Evolutionary conservation across 345 rosid species (phyloP).

Genomic region (Eucalyptus curtisii): DNA sequence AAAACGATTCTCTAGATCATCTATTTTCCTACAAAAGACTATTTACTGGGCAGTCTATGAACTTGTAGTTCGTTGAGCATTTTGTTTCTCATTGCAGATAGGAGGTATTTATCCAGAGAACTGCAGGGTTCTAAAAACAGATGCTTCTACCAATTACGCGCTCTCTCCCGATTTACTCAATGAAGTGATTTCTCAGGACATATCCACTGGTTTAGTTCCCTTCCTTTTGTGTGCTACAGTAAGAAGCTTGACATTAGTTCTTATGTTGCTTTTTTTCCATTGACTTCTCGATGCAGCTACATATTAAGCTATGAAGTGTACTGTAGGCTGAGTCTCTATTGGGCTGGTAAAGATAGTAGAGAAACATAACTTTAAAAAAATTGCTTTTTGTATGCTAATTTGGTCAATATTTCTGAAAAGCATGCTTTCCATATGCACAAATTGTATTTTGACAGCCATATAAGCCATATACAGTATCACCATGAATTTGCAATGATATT

Average conservation of each 20-base stretch:
- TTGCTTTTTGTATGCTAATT: not conserved
- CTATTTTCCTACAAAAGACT: not conserved
- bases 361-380: not conserved
- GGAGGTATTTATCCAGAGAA: constrained; percentile 68
- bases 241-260: not conserved
- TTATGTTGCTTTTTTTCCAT: not conserved
- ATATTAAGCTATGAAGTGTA: not conserved
- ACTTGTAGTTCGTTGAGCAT: not conserved
- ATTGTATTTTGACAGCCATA: not conserved
- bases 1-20: not conserved
- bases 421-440: not conserved
- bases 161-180: constrained; percentile 41
- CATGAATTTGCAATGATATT: not conserved
- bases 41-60: not conserved
- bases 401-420: not conserved
- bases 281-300: not conserved
- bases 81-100: constrained; percentile 29
- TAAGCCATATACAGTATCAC: not conserved
- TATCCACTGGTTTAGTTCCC: constrained; percentile 63
- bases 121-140: constrained; percentile 56
- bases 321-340: not conserved
- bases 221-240: constrained; percentile 79
- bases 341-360: not conserved
- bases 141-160: constrained; percentile 58
- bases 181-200: constrained; percentile 54